These are phyloP conservation scores for Paramecium bursaria DNA, from an alignment of 73 alveolate species.

Conservation along the genomic window DNA sequence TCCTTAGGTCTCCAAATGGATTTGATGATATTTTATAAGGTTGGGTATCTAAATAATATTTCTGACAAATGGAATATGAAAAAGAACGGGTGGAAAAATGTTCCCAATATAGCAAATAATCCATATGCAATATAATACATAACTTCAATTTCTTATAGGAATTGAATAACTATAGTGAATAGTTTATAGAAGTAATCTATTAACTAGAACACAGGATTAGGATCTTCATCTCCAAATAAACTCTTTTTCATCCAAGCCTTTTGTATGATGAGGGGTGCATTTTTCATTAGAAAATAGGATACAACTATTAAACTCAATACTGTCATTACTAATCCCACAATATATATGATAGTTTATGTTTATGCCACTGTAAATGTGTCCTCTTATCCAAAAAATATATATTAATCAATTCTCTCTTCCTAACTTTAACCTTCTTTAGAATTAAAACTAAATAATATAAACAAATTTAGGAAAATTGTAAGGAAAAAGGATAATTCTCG, in stretches of 20 bases:
- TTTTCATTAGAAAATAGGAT: conserved; percentile 68
- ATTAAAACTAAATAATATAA: conserved; percentile 79
- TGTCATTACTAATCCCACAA: conserved; percentile 70
- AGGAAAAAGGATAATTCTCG: conserved; percentile 83
- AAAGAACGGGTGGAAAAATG: conserved; percentile 82
- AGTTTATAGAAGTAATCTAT: conserved; percentile 23
- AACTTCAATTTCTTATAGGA: conserved; percentile 75
- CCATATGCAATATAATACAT: conserved; percentile 85
- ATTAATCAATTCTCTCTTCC: conserved; percentile 60
- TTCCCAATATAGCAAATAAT: conserved; percentile 89
- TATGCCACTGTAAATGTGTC: not conserved
- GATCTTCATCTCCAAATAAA: conserved; percentile 15
- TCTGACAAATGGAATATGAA: conserved; percentile 92
- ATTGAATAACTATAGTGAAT: conserved; percentile 33
- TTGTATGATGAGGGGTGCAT: conserved; percentile 69
- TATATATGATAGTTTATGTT: conserved; percentile 51
- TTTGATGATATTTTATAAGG: conserved; percentile 89
- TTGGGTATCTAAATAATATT: conserved; percentile 81
- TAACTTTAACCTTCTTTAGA: not conserved
- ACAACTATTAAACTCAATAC: conserved; percentile 66
- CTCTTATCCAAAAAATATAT: conserved; percentile 53
- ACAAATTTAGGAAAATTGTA: conserved; percentile 77
- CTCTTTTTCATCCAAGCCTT: conserved; percentile 46
- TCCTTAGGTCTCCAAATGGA: conserved; percentile 90
- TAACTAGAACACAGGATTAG: conserved; percentile 3